Conservation (phyloP, 2,329 filamentous ascomycete species). For the Fusarium xylarioides region DNA sequence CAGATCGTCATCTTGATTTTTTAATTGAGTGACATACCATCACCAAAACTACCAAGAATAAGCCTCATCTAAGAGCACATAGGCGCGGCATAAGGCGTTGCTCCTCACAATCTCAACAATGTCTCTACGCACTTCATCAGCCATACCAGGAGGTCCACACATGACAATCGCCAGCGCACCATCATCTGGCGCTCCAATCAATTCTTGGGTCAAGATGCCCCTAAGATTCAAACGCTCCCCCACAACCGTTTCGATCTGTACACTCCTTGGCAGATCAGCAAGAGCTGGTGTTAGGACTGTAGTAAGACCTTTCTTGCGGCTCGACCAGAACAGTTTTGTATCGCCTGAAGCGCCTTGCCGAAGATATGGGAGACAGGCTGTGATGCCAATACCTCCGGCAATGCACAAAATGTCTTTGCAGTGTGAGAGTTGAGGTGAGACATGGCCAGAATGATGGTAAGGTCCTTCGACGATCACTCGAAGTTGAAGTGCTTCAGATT, state of each 20-base stretch:
- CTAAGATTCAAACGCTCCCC: conserved; percentile 36
- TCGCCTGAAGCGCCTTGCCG: conserved; percentile 7
- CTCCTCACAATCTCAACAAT: conserved; percentile 36
- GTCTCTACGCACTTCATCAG: conserved; percentile 41
- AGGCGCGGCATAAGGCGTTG: conserved; percentile 23
- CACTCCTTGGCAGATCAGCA: conserved; percentile 12
- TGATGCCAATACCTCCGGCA: conserved; percentile 48
- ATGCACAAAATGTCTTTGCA: conserved; percentile 44
- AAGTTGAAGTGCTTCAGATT: conserved; percentile 10
- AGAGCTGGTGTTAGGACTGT: conserved; percentile 26
- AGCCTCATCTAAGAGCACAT: conserved; percentile 41
- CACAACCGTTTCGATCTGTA: conserved; percentile 36
- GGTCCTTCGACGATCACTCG: conserved; percentile 42
- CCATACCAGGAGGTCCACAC: conserved; percentile 45
- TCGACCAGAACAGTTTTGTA: conserved; percentile 41
- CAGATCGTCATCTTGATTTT: not conserved
- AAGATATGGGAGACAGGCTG: conserved; percentile 43
- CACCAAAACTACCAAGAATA: conserved; percentile 41
- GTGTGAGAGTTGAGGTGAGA: conserved; percentile 28
- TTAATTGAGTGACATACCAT: not conserved
- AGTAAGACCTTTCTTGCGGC: conserved; percentile 30
- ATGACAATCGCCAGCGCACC: conserved; percentile 39
- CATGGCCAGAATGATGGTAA: conserved; percentile 40
- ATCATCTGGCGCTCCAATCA: conserved; percentile 21
- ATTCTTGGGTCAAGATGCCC: conserved; percentile 34